Evolutionary conservation across 2,329 filamentous ascomycete species (phyloP), one percentile per base, ranked within the genome.

Genomic region (Microcyclosporella mali): DNA sequence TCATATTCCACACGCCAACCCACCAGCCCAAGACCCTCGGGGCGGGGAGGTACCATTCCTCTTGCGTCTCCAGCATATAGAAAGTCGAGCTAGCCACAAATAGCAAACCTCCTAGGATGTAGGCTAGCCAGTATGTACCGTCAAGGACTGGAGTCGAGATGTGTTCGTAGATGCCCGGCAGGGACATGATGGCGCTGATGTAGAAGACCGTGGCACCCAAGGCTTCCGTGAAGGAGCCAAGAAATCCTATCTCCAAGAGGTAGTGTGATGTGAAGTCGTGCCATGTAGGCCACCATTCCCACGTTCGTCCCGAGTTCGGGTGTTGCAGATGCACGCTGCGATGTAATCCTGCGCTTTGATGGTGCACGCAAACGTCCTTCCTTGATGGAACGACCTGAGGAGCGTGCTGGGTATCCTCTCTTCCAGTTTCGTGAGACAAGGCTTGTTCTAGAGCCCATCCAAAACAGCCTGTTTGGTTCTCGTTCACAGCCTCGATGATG

Each of bases 401-500:
- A 25, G 21, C 6, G 21, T 25, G 19, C 19, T 25, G 30, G 21
- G 14, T 29, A 11, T 25, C 21, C 21, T 9, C 21, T 25, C 9
- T 25, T 9, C 21, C n/a, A n/a, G n/a, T n/a, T n/a, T n/a, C n/a
- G n/a, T 33, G 29, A 19, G 18, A 28, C 18, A 19, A 31, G 12
- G 40, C 27, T n/a, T 38, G 40, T 17, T 37, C 75, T 1, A 85
- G 53, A 0, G 81, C 81, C 80, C 80, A 85, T 3, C 82, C 81
- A 57, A 85, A 85, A 58, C 81, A 85, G 10, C 75, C 78, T 0
- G 73, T 66, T 10, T 74, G 68, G 53, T 83, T 78, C 55, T 80
- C 78, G 57, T 85, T 85, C n/a, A 84, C 69, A 3, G 81, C 81
- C 60, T 85, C 82, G 1, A 83, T 65, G 61, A 85, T 69, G 18